Percentiles rank a stretch among this genome's conserved stretches.
These are phyloP conservation scores for Acer negundo DNA, from an alignment of 345 rosid species.

Conservation along the genomic window DNA sequence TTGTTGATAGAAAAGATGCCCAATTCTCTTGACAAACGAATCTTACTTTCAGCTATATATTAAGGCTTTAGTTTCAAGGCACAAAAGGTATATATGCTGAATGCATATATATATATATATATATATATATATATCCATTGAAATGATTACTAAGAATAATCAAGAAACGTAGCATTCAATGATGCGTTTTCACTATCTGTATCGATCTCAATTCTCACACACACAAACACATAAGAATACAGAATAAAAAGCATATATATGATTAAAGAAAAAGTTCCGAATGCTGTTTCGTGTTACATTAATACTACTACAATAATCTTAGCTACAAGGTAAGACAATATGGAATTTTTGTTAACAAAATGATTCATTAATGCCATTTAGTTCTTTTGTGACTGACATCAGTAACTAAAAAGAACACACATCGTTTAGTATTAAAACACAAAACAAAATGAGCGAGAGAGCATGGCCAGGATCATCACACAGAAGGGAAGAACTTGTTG, in stretches of 20 bases:
- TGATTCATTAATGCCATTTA: slow-evolving; percentile 1
- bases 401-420: slow-evolving; percentile 9
- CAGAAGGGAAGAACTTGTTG: slow-evolving; percentile 93
- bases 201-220: neutral
- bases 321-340: neutral
- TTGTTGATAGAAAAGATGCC: neutral
- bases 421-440: neutral
- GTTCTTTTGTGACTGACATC: slow-evolving; percentile 14
- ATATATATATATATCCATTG: neutral
- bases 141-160: neutral
- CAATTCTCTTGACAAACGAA: neutral
- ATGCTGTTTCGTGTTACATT: neutral
- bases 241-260: neutral
- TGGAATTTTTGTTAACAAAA: neutral
- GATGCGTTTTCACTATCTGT: neutral
- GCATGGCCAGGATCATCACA: slow-evolving; percentile 53
- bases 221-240: neutral
- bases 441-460: neutral
- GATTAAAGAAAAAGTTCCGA: neutral
- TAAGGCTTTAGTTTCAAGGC: neutral
- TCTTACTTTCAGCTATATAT: neutral
- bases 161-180: neutral
- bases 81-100: neutral
- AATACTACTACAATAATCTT: neutral
- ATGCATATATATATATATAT: neutral